Percentiles rank a stretch among this genome's conserved stretches.
phyloP scores from a whole-genome alignment of 805 yeast genomes.

The Pichia membranifaciens region DNA sequence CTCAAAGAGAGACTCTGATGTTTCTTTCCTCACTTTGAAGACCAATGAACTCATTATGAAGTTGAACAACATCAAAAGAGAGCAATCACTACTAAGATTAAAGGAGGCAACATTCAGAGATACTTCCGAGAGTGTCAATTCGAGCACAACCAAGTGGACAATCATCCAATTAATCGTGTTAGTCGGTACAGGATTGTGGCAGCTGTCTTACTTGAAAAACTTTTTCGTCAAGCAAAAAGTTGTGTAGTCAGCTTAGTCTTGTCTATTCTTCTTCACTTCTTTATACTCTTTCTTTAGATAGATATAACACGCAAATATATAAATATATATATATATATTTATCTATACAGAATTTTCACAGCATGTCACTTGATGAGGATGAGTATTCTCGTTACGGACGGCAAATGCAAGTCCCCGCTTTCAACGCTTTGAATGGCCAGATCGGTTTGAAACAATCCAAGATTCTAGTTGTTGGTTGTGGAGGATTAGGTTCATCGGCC shows the following conservation, averaged over 20 bases:
- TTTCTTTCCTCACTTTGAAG: constrained; percentile 50
- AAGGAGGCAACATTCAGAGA: constrained; percentile 72
- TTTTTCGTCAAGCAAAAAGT: constrained; percentile 77
- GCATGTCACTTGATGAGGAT: constrained; percentile 28
- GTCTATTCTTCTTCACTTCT: not conserved
- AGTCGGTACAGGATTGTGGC: constrained; percentile 66
- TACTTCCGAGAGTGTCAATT: constrained; percentile 62
- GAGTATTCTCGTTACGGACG: constrained; percentile 87
- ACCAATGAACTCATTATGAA: constrained; percentile 52
- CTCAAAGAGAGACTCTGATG: constrained; percentile 56
- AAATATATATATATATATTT: not conserved
- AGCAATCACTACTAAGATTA: constrained; percentile 63
- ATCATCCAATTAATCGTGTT: constrained; percentile 59
- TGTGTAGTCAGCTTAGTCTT: constrained; percentile 30
- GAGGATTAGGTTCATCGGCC: constrained; percentile 95
- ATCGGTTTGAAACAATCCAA: constrained; percentile 47
- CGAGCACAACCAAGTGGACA: constrained; percentile 70
- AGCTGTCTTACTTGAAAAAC: constrained; percentile 64
- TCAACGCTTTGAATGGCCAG: constrained; percentile 55
- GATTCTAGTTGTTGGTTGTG: constrained; percentile 87
- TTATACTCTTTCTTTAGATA: not conserved
- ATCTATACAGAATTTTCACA: not conserved
- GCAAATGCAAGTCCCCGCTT: constrained; percentile 86
- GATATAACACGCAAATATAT: not conserved
- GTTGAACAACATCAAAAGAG: constrained; percentile 55